Base-by-base conservation (phyloP, 225 moss, liverwort and hornwort genomes). In the Neckera pumila region DNA sequence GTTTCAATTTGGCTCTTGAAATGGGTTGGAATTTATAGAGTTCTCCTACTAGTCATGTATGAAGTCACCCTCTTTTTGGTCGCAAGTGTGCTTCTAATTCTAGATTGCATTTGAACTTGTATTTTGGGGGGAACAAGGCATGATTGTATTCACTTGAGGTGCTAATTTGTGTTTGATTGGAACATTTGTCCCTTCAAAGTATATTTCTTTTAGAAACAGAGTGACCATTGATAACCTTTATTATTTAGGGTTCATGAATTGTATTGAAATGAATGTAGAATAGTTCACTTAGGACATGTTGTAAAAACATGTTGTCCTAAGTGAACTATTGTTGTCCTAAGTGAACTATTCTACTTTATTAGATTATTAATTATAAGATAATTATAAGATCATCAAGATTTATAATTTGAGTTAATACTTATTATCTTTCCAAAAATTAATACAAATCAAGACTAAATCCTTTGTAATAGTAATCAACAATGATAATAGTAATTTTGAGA, bases 101-200 rank as follows among this genome's bases (percentile, higher is more conserved):
- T 78, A 57, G 38, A 57, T 38, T 57, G 78, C 17, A 36, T 54
- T 56, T 56, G n/a, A 78, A 17, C 10, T 56, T 78, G 56, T 78
- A n/a, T 34, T 76, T 49, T 72, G 4, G 1, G 2, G 47, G 7
- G 30, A 40, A 14, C 25, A 47, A 74, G 47, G 49, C 20, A 49
- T 33, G 49, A 31, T 31, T 47, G 19, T 47, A 47, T 45, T 1
- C 9, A 11, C 7, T 47, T 18, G 11, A 43, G 10, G 11, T 74
- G 30, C 7, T 45, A 45, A 73, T 73, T 73, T 45, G 3, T 43
- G 3, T 30, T 47, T 47, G 73, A 73, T 6, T 0, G 7, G 31
- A 49, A 12, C 11, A 75, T 49, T 31, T 0, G 0, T 12, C 12
- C 2, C 31, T 31, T 33, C 2, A 0, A 74, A 18, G 31, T 30